Evolutionary conservation across 257 asterid species (phyloP).

Genomic region (Solanum chilense): DNA sequence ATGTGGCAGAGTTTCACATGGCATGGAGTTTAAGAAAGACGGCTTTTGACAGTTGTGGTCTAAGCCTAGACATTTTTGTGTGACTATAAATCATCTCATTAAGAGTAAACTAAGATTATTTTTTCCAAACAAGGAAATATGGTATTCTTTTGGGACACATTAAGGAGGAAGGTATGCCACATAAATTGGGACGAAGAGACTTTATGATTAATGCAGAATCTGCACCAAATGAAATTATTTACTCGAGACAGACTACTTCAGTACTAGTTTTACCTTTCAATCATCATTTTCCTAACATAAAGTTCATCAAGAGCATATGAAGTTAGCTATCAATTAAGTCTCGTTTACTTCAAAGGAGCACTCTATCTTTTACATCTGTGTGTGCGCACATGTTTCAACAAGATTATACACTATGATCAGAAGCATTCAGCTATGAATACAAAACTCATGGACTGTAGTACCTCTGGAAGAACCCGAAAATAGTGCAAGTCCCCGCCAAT

Average conservation of each 20-base stretch:
- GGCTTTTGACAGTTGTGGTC: neutral
- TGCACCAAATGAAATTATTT: neutral
- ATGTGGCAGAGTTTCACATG: neutral
- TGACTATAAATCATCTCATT: neutral
- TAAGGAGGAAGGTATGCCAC: neutral
- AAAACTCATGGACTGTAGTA: conserved; percentile 3
- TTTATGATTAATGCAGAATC: neutral
- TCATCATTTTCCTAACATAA: neutral
- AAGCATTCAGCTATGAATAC: neutral
- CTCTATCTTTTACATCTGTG: neutral
- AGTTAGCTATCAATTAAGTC: neutral
- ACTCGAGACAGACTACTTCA: neutral
- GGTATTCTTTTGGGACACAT: neutral
- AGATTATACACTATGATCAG: neutral
- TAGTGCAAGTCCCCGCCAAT: conserved; percentile 95
- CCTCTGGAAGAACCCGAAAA: conserved; percentile 85
- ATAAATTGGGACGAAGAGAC: neutral
- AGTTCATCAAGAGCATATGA: neutral
- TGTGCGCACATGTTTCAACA: no score
- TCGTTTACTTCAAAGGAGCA: neutral
- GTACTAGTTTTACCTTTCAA: neutral
- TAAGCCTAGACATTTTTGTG: neutral
- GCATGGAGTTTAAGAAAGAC: neutral
- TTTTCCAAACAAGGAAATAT: neutral
- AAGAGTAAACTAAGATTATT: neutral